Evolutionary conservation across 2,329 filamentous ascomycete species (phyloP).

Genomic region (Lachnellula occidentalis): DNA sequence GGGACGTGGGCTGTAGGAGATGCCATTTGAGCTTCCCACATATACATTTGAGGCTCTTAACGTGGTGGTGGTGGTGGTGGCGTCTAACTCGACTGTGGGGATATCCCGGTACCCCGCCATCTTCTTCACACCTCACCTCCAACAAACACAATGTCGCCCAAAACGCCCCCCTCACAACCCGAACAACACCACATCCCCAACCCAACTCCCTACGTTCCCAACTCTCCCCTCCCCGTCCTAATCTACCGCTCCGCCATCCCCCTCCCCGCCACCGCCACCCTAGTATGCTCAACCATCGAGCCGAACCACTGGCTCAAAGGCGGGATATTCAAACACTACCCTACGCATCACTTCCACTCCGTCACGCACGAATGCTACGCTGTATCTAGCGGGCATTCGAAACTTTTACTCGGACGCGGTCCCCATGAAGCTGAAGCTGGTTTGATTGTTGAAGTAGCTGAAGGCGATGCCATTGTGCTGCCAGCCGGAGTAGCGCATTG

Average conservation of each 20-base stretch:
- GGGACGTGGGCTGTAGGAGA: slow-evolving; percentile 33
- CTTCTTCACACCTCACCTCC: slow-evolving; percentile 1
- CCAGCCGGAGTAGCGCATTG: slow-evolving; percentile 34
- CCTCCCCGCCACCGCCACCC: slow-evolving; percentile 21
- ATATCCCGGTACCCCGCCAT: slow-evolving; percentile 10
- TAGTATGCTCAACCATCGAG: slow-evolving; percentile 23
- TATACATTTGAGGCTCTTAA: not conserved
- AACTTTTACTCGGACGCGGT: slow-evolving; percentile 30
- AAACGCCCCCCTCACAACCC: slow-evolving; percentile 1
- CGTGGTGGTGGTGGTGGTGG: not conserved
- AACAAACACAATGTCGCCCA: not conserved
- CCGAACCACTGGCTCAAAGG: slow-evolving; percentile 31
- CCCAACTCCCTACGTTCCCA: slow-evolving; percentile 28
- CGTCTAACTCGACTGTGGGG: not conserved
- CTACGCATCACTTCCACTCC: slow-evolving; percentile 29
- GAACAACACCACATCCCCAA: slow-evolving; percentile 16
- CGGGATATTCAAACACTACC: slow-evolving; percentile 21
- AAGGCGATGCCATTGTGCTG: slow-evolving; percentile 33
- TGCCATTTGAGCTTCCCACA: not conserved
- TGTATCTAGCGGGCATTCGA: slow-evolving; percentile 27
- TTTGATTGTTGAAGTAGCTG: slow-evolving; percentile 14
- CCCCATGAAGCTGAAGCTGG: slow-evolving; percentile 7
- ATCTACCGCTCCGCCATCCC: slow-evolving; percentile 33
- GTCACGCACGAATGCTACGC: slow-evolving; percentile 36
- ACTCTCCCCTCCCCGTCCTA: slow-evolving; percentile 32